Evolutionary conservation across 176 grass and related monocot genomes (phyloP).

Genomic region (Tillandsia leiboldiana): DNA sequence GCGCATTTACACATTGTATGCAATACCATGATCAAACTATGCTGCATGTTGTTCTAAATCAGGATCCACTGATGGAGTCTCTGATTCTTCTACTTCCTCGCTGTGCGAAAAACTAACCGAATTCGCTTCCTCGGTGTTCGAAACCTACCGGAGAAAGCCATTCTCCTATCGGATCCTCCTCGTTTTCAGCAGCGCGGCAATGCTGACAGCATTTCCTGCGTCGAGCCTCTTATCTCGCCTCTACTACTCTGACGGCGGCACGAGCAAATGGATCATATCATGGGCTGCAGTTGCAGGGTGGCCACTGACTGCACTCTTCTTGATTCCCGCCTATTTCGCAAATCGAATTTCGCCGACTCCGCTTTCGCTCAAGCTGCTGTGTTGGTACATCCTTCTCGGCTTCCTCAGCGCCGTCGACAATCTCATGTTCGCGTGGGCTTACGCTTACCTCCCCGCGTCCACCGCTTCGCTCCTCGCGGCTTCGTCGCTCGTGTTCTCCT

Average conservation of each 20-base stretch:
- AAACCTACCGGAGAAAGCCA: slow-evolving; percentile 43
- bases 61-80: neutral
- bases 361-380: slow-evolving; percentile 27
- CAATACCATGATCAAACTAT: neutral
- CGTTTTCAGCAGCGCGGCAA: slow-evolving; percentile 27
- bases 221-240: slow-evolving; percentile 70
- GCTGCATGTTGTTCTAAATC: neutral
- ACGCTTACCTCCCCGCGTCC: slow-evolving; percentile 79
- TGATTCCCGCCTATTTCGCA: slow-evolving; percentile 37
- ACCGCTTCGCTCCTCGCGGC: slow-evolving; percentile 76
- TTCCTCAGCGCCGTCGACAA: slow-evolving; percentile 80
- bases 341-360: slow-evolving; percentile 40
- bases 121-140: slow-evolving; percentile 10
- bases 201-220: slow-evolving; percentile 70
- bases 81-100: slow-evolving; percentile 4
- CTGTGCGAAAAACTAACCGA: slow-evolving; percentile 18
- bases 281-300: slow-evolving; percentile 81
- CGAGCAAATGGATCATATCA: slow-evolving; percentile 89
- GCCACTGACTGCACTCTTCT: slow-evolving; percentile 45
- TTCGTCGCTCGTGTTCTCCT: slow-evolving; percentile 69
- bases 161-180: slow-evolving; percentile 43
- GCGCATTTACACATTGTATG: neutral
- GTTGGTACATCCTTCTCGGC: slow-evolving; percentile 61
- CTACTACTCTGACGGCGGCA: slow-evolving; percentile 63
- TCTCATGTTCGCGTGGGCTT: slow-evolving; percentile 86